phyloP scores from a whole-genome alignment of 805 yeast species.

The Pichia californica region DNA sequence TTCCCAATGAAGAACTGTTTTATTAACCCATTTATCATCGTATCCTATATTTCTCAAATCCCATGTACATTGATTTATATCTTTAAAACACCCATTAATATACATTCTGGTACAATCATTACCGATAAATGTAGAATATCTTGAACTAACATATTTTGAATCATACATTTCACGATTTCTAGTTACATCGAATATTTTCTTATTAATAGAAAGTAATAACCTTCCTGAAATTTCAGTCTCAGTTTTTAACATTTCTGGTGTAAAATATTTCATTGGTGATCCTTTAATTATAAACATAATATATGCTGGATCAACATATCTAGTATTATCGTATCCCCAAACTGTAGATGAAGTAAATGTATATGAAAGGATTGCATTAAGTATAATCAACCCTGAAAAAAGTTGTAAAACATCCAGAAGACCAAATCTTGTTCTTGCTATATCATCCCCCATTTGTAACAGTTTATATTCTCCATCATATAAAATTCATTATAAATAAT shows the following conservation, averaged over 20 bases:
- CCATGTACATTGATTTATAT: conserved; percentile 50
- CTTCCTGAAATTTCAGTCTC: neutral
- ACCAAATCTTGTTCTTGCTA: conserved; percentile 15
- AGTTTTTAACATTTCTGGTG: conserved; percentile 39
- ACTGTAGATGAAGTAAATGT: conserved; percentile 49
- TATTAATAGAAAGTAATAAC: conserved; percentile 53
- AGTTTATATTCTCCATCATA: neutral
- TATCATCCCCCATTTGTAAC: neutral
- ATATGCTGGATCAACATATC: conserved; percentile 39
- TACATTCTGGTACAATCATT: conserved; percentile 63
- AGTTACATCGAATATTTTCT: conserved; percentile 60
- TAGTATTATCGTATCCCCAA: conserved; percentile 60
- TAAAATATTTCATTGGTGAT: conserved; percentile 27
- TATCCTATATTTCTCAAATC: conserved; percentile 58
- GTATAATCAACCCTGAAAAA: conserved; percentile 38
- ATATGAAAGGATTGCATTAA: conserved; percentile 47
- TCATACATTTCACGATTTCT: conserved; percentile 46
- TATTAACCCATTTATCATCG: conserved; percentile 29
- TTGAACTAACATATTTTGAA: conserved; percentile 31
- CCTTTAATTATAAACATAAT: conserved; percentile 17
- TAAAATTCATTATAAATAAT: too few species aligned
- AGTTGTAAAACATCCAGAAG: conserved; percentile 38
- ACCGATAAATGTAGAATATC: conserved; percentile 53
- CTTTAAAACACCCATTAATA: conserved; percentile 61
- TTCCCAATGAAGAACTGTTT: conserved; percentile 45